A percentile compares a stretch with the other conserved stretches of the same genome.
These are phyloP conservation scores for Calonectria ilicicola DNA, from an alignment of 2,329 filamentous ascomycete genomes.

Conservation along the genomic window DNA sequence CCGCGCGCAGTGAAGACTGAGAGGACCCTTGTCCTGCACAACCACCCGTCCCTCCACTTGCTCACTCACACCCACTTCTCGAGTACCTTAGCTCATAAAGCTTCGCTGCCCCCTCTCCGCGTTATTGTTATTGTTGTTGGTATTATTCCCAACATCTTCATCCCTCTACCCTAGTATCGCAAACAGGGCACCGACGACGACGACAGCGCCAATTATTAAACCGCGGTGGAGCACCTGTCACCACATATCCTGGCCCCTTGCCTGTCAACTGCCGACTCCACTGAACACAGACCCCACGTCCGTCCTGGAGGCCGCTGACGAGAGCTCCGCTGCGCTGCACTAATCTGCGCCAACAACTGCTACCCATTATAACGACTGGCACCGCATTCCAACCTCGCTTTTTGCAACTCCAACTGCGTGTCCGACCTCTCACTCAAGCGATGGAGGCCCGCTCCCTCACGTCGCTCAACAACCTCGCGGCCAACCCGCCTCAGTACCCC, in stretches of 20 bases:
- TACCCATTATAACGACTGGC: not conserved
- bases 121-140: not conserved
- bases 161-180: not conserved
- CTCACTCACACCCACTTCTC: not conserved
- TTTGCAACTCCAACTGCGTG: constrained; percentile 11
- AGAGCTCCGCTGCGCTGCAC: not conserved
- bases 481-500: constrained; percentile 88
- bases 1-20: not conserved
- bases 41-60: not conserved
- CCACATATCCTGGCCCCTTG: not conserved
- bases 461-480: constrained; percentile 81
- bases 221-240: not conserved
- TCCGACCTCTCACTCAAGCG: not conserved
- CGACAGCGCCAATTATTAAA: not conserved
- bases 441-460: constrained; percentile 89
- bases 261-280: not conserved
- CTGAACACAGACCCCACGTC: constrained; percentile 9
- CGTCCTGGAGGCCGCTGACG: constrained; percentile 5
- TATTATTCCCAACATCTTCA: not conserved
- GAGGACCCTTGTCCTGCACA: constrained; percentile 1
- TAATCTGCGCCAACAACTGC: not conserved
- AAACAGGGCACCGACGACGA: not conserved
- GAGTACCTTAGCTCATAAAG: not conserved
- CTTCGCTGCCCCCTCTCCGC: not conserved
- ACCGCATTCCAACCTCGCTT: not conserved